Base-by-base conservation (phyloP, 306 rosid genomes). In the Potentilla sterilis region DNA sequence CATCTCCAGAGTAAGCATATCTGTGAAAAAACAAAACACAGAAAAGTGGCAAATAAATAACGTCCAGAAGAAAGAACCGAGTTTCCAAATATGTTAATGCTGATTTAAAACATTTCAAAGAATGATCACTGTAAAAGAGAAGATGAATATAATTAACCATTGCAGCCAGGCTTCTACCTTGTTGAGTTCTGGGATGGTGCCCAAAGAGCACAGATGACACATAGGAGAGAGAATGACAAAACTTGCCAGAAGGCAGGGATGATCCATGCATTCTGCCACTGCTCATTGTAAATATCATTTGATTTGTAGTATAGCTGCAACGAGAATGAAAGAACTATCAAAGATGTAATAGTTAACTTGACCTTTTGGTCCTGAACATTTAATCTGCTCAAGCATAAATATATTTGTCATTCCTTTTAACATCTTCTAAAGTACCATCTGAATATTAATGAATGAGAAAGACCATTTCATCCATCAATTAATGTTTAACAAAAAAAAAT, bases 191-290 rank as follows among this genome's bases (percentile, higher is more conserved):
- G 97, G 47, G 98, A 93, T 69, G 98, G 98, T 63, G 98, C 97
- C 98, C 98, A 93, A 40, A 93, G 93, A 80, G 79, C 89, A 69
- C 98, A 91, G 42, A 93, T 88, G 76, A 93, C 90, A 77, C 86
- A 85, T 14, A 93, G 79, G 28, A 93, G 97, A 66, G 98, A 89
- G 85, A 88, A 91, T 9, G 97, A 91, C 52, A 93, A 80, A 84
- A 93, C 88, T 87, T 93, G 98, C 98, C 98, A 93, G 70, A 93
- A 93, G 81, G 97, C 98, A 49, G 98, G 97, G 86, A 93, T 80
- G 83, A 93, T 86, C 98, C 97, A 93, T 4, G 98, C 98, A 77
- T 89, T 88, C 75, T 85, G 96, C 98, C 98, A 93, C 76, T 80
- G 84, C 92, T 93, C 92, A 41, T 91, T 93, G 93, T 93, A 93